phyloP scores from a whole-genome alignment of 257 asterid genomes.

The Solanum boliviense region DNA sequence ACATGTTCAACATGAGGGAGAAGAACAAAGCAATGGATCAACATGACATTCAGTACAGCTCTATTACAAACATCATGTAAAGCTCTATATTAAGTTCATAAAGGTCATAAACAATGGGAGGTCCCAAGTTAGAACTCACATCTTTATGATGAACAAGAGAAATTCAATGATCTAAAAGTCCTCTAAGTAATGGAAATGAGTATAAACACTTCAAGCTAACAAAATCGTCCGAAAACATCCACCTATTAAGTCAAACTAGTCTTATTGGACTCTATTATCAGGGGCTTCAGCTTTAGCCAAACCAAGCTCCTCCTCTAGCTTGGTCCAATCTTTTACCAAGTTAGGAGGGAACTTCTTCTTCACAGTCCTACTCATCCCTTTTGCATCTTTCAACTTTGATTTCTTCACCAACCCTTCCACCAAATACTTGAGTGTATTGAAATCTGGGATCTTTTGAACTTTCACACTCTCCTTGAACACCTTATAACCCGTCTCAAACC shows the following conservation, averaged over 20 bases:
- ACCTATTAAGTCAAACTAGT: not conserved
- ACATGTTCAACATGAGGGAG: not conserved
- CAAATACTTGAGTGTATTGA: slow-evolving; percentile 56
- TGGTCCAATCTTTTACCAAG: slow-evolving; percentile 53
- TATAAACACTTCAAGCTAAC: not conserved
- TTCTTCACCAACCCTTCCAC: slow-evolving; percentile 42
- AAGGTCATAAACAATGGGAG: not conserved
- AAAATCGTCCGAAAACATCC: not conserved
- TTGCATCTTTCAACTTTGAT: slow-evolving; percentile 38
- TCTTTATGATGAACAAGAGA: not conserved
- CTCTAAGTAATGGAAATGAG: not conserved
- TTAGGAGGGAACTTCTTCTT: slow-evolving; percentile 61
- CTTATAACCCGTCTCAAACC: slow-evolving; percentile 42
- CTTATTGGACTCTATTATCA: not conserved
- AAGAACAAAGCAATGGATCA: not conserved
- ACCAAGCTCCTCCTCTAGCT: slow-evolving; percentile 46
- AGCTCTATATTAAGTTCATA: not conserved
- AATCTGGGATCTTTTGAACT: slow-evolving; percentile 60
- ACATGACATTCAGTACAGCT: not conserved
- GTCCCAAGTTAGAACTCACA: not conserved
- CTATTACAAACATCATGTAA: not conserved
- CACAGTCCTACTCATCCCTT: slow-evolving; percentile 46
- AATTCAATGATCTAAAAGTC: not conserved
- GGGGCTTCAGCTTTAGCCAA: slow-evolving; percentile 12
- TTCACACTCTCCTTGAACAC: slow-evolving; percentile 60